Conservation (phyloP, 2,329 filamentous ascomycete genomes). For the Zelopaecilomyces penicillatus region DNA sequence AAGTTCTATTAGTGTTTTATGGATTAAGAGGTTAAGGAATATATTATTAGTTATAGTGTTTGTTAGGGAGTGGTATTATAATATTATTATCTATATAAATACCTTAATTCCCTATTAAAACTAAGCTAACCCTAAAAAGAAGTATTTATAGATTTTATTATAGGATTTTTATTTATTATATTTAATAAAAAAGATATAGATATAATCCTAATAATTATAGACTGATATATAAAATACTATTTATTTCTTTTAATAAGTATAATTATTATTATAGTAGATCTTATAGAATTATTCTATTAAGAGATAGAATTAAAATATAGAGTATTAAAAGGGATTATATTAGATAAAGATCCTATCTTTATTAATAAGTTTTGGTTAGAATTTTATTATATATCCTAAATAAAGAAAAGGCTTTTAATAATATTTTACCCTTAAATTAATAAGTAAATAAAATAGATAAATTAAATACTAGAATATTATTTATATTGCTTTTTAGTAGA, state of each 20-base stretch:
- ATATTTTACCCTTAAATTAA: neutral
- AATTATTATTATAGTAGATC: conserved; percentile 1
- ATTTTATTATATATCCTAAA: neutral
- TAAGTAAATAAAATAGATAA: too few relatives aligned
- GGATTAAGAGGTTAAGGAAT: neutral
- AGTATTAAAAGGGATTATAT: neutral
- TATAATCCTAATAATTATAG: neutral
- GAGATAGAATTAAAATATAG: neutral
- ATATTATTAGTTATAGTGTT: neutral
- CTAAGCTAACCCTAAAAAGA: neutral
- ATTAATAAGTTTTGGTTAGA: neutral
- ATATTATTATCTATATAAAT: neutral
- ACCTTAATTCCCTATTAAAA: neutral
- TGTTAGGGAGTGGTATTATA: neutral
- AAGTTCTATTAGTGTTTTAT: conserved; percentile 1
- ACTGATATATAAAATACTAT: neutral
- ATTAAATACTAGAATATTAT: too few relatives aligned
- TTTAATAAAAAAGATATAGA: neutral
- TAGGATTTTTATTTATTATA: neutral
- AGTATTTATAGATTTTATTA: neutral
- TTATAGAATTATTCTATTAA: neutral
- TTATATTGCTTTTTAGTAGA: too few relatives aligned
- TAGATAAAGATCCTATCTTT: neutral
- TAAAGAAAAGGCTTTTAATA: neutral
- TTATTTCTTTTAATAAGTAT: neutral